Evolutionary conservation across 2,329 filamentous ascomycete genomes (phyloP), one percentile per base, ranked within the genome.

Genomic region (Paraphaeosphaeria minitans): DNA sequence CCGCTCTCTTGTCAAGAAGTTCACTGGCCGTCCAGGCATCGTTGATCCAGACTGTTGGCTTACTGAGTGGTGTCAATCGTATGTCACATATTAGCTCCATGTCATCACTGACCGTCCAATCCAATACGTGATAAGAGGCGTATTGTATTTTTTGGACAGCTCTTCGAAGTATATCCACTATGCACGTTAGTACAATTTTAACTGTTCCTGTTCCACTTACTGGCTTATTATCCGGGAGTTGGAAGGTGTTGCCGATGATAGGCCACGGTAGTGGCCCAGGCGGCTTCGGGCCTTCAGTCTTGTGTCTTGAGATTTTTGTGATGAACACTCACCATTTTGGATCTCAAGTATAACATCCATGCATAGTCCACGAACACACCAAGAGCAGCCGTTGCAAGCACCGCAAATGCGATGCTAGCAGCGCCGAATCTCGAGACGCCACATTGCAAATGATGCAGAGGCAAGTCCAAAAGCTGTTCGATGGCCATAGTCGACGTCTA

Each of bases 81-180:
- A 27, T 27, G 24, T 6, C 24, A 27, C 6, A 6, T 6, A 27
- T 27, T 27, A 27, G 24, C 24, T 6, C 24, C 6, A 27, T 27
- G 6, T 3, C 24, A 51, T 6, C 5, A 41, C 64, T 47, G 13
- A 67, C 61, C 73, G 64, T 45, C 73, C 74, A 31, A 85, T 83
- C 84, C 84, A 86, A 64, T 84, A 81, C 0, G 84, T 86, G 49
- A 86, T 81, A 7, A 86, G 65, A 0, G 82, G 80, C 0, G 80
- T 75, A 5, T 81, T 71, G 65, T 84, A 82, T 48, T 74, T 66
- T 62, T 83, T 81, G 3, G 84, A 82, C 0, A 85, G 71, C 62
- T 82, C 67, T 55, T 86, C 83, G 62, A 86, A 85, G 69, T 82
- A 83, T 24, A 85, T 78, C 84, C 84, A 87, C 43, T 47, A n/a